Evolutionary conservation across 176 grass and related monocot genomes (phyloP), one percentile per base, ranked within the genome.

Genomic region (Hordeum marinum): DNA sequence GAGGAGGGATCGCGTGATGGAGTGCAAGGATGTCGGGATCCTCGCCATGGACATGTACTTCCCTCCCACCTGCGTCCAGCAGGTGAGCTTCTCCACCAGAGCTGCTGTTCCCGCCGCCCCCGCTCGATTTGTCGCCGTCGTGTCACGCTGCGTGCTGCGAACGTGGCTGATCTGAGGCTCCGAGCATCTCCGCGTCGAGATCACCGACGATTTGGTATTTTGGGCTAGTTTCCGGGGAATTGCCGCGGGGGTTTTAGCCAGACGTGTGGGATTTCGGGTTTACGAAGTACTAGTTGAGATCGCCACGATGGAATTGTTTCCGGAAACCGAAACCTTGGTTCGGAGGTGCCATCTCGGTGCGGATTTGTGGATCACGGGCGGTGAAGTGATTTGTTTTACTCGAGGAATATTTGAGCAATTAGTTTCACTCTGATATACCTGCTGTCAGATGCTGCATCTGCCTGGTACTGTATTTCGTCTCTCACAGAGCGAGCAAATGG

Each of bases 41-140:
- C 93, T 96, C 42, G 96, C 96, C 91, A 92, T 99, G 86, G 96
- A 92, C 77, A 89, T 96, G 81, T 98, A 98, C 81, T 98, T 96
- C 84, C 96, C 96, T 85, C 83, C 89, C 85, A 84, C 87, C 87
- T 92, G 83, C 81, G 91, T 95, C 17, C 87, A 80, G 13, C 96
- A 95, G 90, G 94, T 94, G 48, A 73, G 20, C 29, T 85, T 65
- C 43, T 23, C 25, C 31, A 18, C 59, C 23, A 8, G 52, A 52
- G 59, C 4, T 20, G 9, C 4, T 52, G 5, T 64, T 25, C 31
- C 9, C 11, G 24, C 10, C 29, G 12, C 23, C 0, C 61, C 26
- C 85, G 69, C 70, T 27, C 25, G 12, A 82, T 63, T 72, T 18
- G 23, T 11, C 66, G 48, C 27, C 23, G 63, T 15, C 50, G 9